Base-by-base conservation (phyloP, 202 grass and related monocot species). In the Zizania palustris region DNA sequence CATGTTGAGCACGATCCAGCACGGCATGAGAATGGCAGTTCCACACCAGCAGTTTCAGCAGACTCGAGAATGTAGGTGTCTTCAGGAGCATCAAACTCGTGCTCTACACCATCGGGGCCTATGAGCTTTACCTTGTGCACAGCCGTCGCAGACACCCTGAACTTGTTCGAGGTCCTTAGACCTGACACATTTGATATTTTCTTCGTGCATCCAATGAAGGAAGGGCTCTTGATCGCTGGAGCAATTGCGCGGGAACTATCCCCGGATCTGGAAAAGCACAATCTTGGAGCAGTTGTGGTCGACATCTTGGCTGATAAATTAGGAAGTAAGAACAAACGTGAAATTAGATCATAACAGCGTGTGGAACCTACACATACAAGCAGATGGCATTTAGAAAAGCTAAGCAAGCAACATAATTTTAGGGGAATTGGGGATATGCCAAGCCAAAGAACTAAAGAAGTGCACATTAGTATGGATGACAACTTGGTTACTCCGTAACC, bases 1-100 rank as follows among this genome's bases (percentile, higher is more conserved):
- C 90, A 97, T 15, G 93, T 97, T 45, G 93, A 97, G 83, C 93
- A 97, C 0, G 90, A 89, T 0, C 93, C 93, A 0, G 93, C 93
- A 6, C 88, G 78, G 77, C 93, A 97, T 0, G 90, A 93, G 56
- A 84, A 97, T 5, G 93, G 93, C 69, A 97, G 83, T 64, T 97
- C 93, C 57, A 93, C 36, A 21, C 90, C 93, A 4, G 93, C 88
- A 43, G 14, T 60, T 61, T 97, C 90, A 19, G 88, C 93, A 16
- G 93, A 45, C 49, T 97, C 90, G 1, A 97, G 83, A 57, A 97
- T 90, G 88, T 97, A 93, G n/a, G 80, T 80, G 72, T 93, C 93
- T 6, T 97, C 90, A 60, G 79, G 80, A 5, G 93, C 85, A 15
- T 93, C 93, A 36, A 97, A 93, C 64, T 97, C 93, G 13, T 82